These are phyloP conservation scores for Fusarium musae DNA, from an alignment of 2,329 filamentous ascomycete genomes.

Conservation along the genomic window DNA sequence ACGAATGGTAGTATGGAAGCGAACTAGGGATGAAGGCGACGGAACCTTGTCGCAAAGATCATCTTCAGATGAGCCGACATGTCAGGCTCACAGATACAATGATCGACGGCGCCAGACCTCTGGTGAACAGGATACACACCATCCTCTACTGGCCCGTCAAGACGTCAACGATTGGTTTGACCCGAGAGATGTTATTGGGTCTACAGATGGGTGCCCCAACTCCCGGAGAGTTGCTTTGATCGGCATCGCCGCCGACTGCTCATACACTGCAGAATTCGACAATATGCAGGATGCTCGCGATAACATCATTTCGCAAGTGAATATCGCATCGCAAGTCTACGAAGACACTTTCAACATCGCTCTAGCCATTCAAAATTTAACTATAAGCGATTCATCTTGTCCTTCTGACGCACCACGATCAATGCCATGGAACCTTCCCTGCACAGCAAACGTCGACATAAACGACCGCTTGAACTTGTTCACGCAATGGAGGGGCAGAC, in stretches of 20 bases:
- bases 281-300: slow-evolving; percentile 67
- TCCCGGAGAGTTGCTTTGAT: slow-evolving; percentile 85
- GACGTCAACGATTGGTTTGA: slow-evolving; percentile 2
- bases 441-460: slow-evolving; percentile 69
- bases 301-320: slow-evolving; percentile 84
- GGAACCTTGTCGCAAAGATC: neutral
- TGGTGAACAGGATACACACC: fast-evolving
- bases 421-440: slow-evolving; percentile 82
- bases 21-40: neutral
- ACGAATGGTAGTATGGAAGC: slow-evolving; percentile 31
- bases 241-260: slow-evolving; percentile 92
- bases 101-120: neutral
- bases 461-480: slow-evolving; percentile 81
- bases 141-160: neutral
- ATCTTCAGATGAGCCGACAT: neutral
- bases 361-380: slow-evolving; percentile 82
- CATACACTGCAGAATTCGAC: slow-evolving; percentile 77
- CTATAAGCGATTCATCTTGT: slow-evolving; percentile 75
- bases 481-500: slow-evolving; percentile 80
- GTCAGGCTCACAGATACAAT: neutral
- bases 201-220: slow-evolving; percentile 78
- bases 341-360: slow-evolving; percentile 91
- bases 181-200: slow-evolving; percentile 66
- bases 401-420: slow-evolving; percentile 63
- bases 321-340: slow-evolving; percentile 83